Conservation (phyloP, 768 basidiomycete species). For the Suillus paluster region DNA sequence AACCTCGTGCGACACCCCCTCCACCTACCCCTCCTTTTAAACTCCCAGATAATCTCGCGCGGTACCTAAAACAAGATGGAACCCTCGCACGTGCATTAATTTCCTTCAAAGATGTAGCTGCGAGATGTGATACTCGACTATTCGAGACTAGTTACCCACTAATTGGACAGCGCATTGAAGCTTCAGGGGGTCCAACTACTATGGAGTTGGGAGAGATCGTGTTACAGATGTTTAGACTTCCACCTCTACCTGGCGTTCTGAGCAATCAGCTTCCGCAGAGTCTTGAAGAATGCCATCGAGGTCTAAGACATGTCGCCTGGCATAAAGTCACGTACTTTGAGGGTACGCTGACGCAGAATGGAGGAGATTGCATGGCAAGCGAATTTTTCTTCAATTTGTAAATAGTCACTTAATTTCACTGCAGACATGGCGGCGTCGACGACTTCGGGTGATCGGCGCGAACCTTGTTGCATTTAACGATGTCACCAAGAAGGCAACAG, state of each 20-base stretch:
- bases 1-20: slow-evolving; percentile 52
- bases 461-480: slow-evolving; percentile 91
- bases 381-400: not conserved
- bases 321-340: slow-evolving; percentile 95
- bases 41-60: slow-evolving; percentile 76
- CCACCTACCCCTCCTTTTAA: slow-evolving; percentile 43
- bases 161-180: slow-evolving; percentile 72
- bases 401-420: slow-evolving; percentile 1
- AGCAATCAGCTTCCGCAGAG: slow-evolving; percentile 85
- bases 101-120: slow-evolving; percentile 85
- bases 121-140: slow-evolving; percentile 81
- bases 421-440: slow-evolving; percentile 83
- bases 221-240: slow-evolving; percentile 88
- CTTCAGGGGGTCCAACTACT: slow-evolving; percentile 54
- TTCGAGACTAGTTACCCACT: slow-evolving; percentile 85
- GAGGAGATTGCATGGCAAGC: slow-evolving; percentile 90
- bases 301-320: slow-evolving; percentile 89
- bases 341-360: slow-evolving; percentile 89
- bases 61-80: slow-evolving; percentile 84
- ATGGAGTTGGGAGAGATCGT: slow-evolving; percentile 87
- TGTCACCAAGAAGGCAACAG: slow-evolving; percentile 86
- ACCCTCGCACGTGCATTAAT: slow-evolving; percentile 88
- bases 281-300: slow-evolving; percentile 89
- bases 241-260: slow-evolving; percentile 82
- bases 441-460: slow-evolving; percentile 82